Conservation (phyloP, 495 filamentous ascomycete species). For the Hypoxylon fragiforme region DNA sequence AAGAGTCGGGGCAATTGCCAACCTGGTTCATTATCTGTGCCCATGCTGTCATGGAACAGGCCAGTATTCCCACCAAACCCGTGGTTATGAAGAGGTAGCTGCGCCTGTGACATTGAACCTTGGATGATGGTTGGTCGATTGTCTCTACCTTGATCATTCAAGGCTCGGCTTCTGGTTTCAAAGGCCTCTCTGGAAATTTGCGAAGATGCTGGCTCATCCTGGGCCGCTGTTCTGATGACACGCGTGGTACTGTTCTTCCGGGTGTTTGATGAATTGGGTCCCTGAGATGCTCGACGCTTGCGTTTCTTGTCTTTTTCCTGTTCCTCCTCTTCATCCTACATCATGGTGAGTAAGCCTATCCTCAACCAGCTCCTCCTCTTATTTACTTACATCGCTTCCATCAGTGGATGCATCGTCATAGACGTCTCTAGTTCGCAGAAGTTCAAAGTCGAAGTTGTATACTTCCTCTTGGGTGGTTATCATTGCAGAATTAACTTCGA, state of each 20-base stretch:
- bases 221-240: slow-evolving; percentile 4
- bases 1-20: slow-evolving; percentile 11
- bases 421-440: slow-evolving; percentile 57
- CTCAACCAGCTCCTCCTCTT: neutral
- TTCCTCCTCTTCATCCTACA: slow-evolving; percentile 24
- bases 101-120: slow-evolving; percentile 16
- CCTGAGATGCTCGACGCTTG: slow-evolving; percentile 24
- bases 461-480: slow-evolving; percentile 75
- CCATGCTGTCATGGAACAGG: slow-evolving; percentile 6
- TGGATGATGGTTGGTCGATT: slow-evolving; percentile 18
- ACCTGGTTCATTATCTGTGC: slow-evolving; percentile 22
- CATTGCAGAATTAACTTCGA: slow-evolving; percentile 66
- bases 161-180: neutral
- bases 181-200: neutral
- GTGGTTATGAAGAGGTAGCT: slow-evolving; percentile 29
- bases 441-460: slow-evolving; percentile 58
- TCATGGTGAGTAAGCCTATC: slow-evolving; percentile 6
- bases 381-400: slow-evolving; percentile 49
- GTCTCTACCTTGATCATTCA: slow-evolving; percentile 11
- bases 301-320: slow-evolving; percentile 27
- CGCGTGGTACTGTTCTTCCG: slow-evolving; percentile 16
- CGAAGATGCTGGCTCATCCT: slow-evolving; percentile 3
- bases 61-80: slow-evolving; percentile 18
- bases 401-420: slow-evolving; percentile 53
- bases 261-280: slow-evolving; percentile 17